Evolutionary conservation across 805 yeast genomes (phyloP), one percentile per base, ranked within the genome.

Genomic region (Candida pseudofarinosa): DNA sequence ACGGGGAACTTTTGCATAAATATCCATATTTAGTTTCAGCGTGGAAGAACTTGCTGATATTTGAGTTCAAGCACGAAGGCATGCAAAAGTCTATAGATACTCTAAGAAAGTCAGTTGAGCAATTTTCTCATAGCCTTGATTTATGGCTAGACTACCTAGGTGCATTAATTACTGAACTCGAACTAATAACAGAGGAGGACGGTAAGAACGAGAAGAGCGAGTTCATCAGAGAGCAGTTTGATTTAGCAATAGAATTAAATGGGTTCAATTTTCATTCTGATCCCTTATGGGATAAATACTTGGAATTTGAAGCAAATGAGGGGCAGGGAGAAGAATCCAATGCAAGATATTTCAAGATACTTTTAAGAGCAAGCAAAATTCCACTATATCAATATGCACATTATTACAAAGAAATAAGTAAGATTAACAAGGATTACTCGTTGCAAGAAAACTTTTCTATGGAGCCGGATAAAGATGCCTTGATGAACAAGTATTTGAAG

Each of bases 311-410:
- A 51, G 59, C 67, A n/a, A 38, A 53, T 4, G 64, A 64, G 19
- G 60, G 37, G 4, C 44, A 46, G 4, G 33, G 16, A 12, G 19
- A 26, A n/a, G 34, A 62, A 13, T 55, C 59, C 18, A 65, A 75
- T 26, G 50, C 53, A 19, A 72, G 67, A 31, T 59, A 74, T 3
- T 47, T 62, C n/a, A 58, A 60, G 3, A 53, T 79, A 1, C 72
- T 82, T 43, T 52, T 73, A 20, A 64, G 66, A 44, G 62, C 81
- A 37, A 60, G 80, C 33, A 56, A 57, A 33, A 67, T 86, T 2
- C 98, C 98, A 0, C 62, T 91, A 36, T 91, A 91, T 61, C 95
- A 89, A 54, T 90, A 88, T 59, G 83, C 97, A 0, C 80, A 77
- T 49, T 91, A 83, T 59, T 85, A 78, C 54, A 80, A 69, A 66